Evolutionary conservation across 2,329 filamentous ascomycete genomes (phyloP), one percentile per base, ranked within the genome.

Genomic region (Amauroascus niger): DNA sequence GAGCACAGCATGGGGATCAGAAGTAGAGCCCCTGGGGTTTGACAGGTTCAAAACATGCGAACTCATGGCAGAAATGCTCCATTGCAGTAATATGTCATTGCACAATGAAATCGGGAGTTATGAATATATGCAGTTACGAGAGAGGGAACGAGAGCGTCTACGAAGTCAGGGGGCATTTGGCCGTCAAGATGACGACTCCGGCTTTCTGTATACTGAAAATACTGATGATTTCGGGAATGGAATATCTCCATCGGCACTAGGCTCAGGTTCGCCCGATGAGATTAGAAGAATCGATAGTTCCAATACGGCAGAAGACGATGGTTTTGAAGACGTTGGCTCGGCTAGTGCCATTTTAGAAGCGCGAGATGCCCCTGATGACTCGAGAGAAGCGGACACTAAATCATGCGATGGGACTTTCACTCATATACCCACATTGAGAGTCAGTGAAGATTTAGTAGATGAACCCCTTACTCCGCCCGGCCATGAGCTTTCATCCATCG

Each of bases 21-120:
- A 86, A 68, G 90, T 98, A 50, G 89, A 97, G 69, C 91, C 93
- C 3, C 78, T 98, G 8, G 93, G 93, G 1, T 98, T 98, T 65
- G 93, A 98, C 70, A 80, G 93, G 18, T 98, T 98, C 76, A 98
- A 98, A 76, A 97, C 93, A 0, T 98, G 93, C 69, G 93, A 98
- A 71, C 77, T 98, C 56, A 97, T 98, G 93, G 93, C 93, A 0
- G 93, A 98, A 70, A 76, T 98, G 43, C 74, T 98, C 37, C 93
- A 98, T 69, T 98, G 93, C 71, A 97, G 91, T 68, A 98, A 98
- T 67, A 98, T 98, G 93, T 90, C 87, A 5, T 75, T 98, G 33
- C 74, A 98, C 60, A 98, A 98, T 65, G 90, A 97, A 67, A 76
- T 82, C 8, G 93, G 91, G 30, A 90, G 89, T 9, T 90, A 98